Base-by-base conservation (phyloP, 2,329 filamentous ascomycete genomes). In the Dothistroma septosporum region DNA sequence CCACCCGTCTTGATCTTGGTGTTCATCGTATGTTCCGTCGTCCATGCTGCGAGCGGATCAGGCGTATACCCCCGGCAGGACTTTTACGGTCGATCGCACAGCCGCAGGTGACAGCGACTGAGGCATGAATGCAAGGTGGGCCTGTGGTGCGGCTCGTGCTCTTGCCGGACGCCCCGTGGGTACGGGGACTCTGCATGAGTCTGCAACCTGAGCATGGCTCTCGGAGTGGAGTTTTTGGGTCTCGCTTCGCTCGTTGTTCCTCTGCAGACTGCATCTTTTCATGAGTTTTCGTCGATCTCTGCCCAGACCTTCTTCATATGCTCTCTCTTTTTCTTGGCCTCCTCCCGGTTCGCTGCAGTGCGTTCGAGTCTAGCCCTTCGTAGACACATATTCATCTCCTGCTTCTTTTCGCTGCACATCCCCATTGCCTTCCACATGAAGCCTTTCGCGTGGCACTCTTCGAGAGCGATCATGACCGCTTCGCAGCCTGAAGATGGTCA, bases 351-450 rank as follows among this genome's bases (percentile, higher is more conserved):
- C 69, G 81, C 79, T 66, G 84, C 85, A 56, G 92, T 92, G 59
- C 88, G 86, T 75, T 92, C 90, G 55, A 87, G 78, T 71, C 94
- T 85, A 76, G 96, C 91, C 41, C 83, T 86, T 65, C 90, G 86
- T 56, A 99, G 83, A 74, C 94, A 99, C 72, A 85, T 83, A 77
- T 90, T 94, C 69, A 99, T 90, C 60, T 91, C 81, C 47, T 85
- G 82, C 77, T 99, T 99, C 64, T 89, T 84, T 46, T 87, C 84
- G 76, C 91, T 97, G 84, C 94, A 99, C 81, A 89, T 91, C 59
- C 94, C 94, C 63, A 91, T 79, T 1, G 90, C 87, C 77, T 96
- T 97, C 85, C 90, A 92, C 60, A 99, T 78, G 78, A 99, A 99
- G 58, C 94, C 94, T 61, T 84, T 85, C 33, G 90, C 89, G 74